These are phyloP conservation scores for Globisporangium yorkense DNA, from an alignment of 352 stramenopile genomes.

Conservation along the genomic window DNA sequence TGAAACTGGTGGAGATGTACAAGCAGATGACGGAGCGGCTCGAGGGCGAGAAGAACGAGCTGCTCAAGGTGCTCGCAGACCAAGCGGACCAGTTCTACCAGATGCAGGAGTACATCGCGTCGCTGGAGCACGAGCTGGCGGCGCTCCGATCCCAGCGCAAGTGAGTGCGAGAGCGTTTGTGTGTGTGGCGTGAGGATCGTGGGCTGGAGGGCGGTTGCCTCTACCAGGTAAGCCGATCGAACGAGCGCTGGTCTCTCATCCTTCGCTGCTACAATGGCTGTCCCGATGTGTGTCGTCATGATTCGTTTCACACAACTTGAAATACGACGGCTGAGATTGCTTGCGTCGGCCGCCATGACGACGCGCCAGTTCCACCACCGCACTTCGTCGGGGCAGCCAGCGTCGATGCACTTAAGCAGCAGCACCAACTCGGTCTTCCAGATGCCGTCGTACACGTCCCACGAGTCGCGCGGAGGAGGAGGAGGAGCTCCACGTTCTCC, in stretches of 20 bases:
- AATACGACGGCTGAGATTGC: background rate
- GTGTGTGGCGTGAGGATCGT: background rate
- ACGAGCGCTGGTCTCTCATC: no score
- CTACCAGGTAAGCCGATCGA: no score
- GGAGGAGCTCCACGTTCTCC: slow-evolving; percentile 9
- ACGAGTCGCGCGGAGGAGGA: slow-evolving; percentile 17
- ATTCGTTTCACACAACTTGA: no score
- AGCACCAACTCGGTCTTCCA: slow-evolving; percentile 24
- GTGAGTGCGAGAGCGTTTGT: background rate
- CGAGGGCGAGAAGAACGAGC: slow-evolving; percentile 68
- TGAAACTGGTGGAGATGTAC: slow-evolving; percentile 76
- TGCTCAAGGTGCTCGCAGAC: slow-evolving; percentile 59
- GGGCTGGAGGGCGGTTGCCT: no score
- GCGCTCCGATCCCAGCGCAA: slow-evolving; percentile 20
- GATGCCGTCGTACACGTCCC: slow-evolving; percentile 39
- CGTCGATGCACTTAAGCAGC: background rate
- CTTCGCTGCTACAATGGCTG: no score
- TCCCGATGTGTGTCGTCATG: no score
- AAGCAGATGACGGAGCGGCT: slow-evolving; percentile 74
- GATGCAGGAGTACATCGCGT: slow-evolving; percentile 72
- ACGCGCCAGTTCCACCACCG: background rate
- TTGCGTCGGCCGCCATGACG: background rate
- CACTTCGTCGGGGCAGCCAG: background rate
- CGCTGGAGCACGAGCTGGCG: slow-evolving; percentile 54
- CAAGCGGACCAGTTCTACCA: slow-evolving; percentile 71